These are phyloP conservation scores for Puccinia hordei DNA, from an alignment of 1,284 basidiomycete genomes.

Conservation along the genomic window DNA sequence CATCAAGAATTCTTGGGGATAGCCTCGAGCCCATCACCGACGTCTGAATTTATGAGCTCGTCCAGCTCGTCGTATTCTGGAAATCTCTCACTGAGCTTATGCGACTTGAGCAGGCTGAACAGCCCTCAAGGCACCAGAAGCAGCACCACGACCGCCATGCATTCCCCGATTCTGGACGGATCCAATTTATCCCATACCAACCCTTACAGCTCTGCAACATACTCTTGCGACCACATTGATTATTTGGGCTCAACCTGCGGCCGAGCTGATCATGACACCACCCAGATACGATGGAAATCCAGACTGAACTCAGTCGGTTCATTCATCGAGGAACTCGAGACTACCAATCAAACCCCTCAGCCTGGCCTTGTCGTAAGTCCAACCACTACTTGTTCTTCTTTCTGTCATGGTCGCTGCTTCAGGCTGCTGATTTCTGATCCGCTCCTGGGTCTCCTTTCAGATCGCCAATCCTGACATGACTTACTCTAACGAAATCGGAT, in stretches of 20 bases:
- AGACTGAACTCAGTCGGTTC: constrained; percentile 32
- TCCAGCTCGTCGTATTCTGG: background rate
- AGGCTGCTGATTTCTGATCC: background rate
- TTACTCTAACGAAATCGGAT: background rate
- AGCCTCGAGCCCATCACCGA: background rate
- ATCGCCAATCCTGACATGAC: constrained; percentile 27
- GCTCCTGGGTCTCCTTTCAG: background rate
- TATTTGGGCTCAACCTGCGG: background rate
- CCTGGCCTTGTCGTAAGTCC: constrained; percentile 14
- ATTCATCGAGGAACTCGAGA: background rate
- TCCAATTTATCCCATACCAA: background rate
- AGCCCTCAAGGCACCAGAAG: background rate
- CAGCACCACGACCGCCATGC: background rate
- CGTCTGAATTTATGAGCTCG: background rate
- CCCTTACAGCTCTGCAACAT: constrained; percentile 1
- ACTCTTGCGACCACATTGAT: background rate
- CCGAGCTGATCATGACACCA: background rate
- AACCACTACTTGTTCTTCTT: background rate
- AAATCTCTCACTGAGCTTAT: background rate
- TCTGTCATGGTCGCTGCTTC: background rate
- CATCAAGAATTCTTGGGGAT: background rate
- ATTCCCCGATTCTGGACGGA: background rate
- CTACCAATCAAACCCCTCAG: background rate
- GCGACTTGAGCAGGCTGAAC: background rate
- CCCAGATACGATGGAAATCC: constrained; percentile 20